These are phyloP conservation scores for Uromyces viciae-fabae DNA, from an alignment of 1,284 basidiomycete species.

Conservation along the genomic window DNA sequence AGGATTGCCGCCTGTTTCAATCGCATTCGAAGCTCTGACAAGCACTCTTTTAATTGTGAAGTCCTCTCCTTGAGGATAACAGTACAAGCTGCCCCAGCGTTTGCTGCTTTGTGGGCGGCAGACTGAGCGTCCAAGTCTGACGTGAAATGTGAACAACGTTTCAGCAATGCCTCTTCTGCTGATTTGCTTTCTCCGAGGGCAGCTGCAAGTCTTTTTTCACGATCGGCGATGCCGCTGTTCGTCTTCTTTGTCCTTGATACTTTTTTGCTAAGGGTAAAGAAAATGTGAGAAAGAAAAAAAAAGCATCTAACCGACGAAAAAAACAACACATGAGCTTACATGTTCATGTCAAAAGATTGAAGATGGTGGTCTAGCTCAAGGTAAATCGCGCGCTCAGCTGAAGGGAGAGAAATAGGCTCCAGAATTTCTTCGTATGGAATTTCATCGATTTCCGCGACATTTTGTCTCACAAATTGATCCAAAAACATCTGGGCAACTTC, in stretches of 20 bases:
- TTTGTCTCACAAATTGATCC: slow-evolving; percentile 63
- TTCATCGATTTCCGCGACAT: slow-evolving; percentile 93
- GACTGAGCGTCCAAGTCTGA: slow-evolving; percentile 65
- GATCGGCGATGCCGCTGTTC: slow-evolving; percentile 59
- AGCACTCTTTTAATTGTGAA: slow-evolving; percentile 63
- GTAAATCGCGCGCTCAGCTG: slow-evolving; percentile 90
- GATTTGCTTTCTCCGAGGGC: slow-evolving; percentile 80
- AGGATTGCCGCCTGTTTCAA: slow-evolving; percentile 44
- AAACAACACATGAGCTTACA: slow-evolving; percentile 50
- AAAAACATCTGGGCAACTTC: slow-evolving; percentile 78
- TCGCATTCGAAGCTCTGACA: slow-evolving; percentile 85
- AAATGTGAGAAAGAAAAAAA: slow-evolving; percentile 21
- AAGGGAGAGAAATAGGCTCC: slow-evolving; percentile 71
- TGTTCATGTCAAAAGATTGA: slow-evolving; percentile 75
- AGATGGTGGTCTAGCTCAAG: slow-evolving; percentile 92
- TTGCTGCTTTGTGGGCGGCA: slow-evolving; percentile 50
- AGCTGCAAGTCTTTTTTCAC: slow-evolving; percentile 78
- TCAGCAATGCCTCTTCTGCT: slow-evolving; percentile 83
- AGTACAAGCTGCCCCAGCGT: slow-evolving; percentile 44
- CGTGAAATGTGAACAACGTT: slow-evolving; percentile 89
- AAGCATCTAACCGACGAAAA: too few species aligned
- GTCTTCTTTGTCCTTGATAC: slow-evolving; percentile 52
- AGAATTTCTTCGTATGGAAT: slow-evolving; percentile 73
- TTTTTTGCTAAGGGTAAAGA: slow-evolving; percentile 65
- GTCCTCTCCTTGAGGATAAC: slow-evolving; percentile 48